These are phyloP conservation scores for Sophora flavescens DNA, from an alignment of 306 rosid species.

Conservation along the genomic window DNA sequence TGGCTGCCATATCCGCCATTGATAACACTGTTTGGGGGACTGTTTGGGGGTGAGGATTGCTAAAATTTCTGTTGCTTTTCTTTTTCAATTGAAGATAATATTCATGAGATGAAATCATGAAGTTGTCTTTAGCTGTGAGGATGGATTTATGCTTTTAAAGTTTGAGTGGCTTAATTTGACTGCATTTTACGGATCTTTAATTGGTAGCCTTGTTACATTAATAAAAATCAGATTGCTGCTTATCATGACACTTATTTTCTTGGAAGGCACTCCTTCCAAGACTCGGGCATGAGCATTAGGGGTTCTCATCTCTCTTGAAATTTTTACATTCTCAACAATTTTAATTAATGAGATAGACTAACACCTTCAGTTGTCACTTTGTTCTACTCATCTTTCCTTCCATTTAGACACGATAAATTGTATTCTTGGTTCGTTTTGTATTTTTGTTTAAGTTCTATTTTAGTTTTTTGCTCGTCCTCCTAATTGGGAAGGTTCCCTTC, in stretches of 20 bases:
- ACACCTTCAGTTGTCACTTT: neutral
- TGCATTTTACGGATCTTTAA: constrained; percentile 6
- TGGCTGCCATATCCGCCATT: no score
- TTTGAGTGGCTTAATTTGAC: neutral
- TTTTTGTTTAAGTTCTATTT: constrained; percentile 3
- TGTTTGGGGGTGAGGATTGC: neutral
- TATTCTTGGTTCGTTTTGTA: neutral
- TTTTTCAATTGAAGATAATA: neutral
- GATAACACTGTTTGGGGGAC: neutral
- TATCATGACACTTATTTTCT: neutral
- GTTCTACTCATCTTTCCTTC: neutral
- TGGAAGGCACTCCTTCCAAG: constrained; percentile 3
- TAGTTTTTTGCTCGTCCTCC: neutral
- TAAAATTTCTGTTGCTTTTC: neutral
- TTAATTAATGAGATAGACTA: neutral
- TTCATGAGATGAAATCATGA: constrained; percentile 8
- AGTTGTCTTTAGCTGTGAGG: constrained; percentile 7
- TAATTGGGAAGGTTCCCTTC: neutral
- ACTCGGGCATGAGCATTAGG: neutral
- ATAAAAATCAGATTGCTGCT: neutral
- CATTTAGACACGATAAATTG: neutral
- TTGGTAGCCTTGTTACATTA: constrained; percentile 29
- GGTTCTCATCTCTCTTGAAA: neutral
- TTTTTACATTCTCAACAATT: neutral
- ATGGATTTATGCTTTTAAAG: constrained; percentile 25